Evolutionary conservation across 768 basidiomycete genomes (phyloP), one percentile per base, ranked within the genome.

Genomic region (Lactarius hatsudake): DNA sequence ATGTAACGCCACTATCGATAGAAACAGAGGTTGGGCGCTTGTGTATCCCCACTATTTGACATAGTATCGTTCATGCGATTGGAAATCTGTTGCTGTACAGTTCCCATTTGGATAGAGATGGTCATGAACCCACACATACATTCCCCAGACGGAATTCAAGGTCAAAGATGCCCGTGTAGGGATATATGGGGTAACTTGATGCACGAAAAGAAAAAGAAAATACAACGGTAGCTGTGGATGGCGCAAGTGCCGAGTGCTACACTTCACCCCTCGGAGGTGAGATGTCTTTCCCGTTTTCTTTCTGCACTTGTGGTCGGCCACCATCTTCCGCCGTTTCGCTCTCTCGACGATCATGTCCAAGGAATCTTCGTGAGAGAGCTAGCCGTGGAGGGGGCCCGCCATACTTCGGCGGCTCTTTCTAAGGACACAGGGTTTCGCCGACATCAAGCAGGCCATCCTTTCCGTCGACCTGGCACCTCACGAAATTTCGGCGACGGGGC

Each of bases 1-100:
- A 10, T 53, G 51, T 53, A 26, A 53, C 51, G 51, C 51, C 51
- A 53, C 51, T 23, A 53, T 53, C 51, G 51, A 53, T 53, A 53
- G 23, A 53, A 23, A 53, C 5, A 53, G 51, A 26, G 23, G 51
- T 26, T 53, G 51, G 26, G 51, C 51, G 51, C 51, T 53, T 23
- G 51, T 53, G 12, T 2, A 26, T 26, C 9, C 48, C 48, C 48
- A 13, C 48, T 2, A 23, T 53, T 53, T 53, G 51, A 53, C 26
- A 17, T 18, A 6, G 12, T 51, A 51, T 26, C n/a, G 23, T 51
- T 51, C 12, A 53, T 13, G 51, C 51, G 12, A 26, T 53, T 5
- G 51, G 51, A 53, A 53, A 26, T 53, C 4, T 53, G 20, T 45
- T 45, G 43, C 43, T 45, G 43, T 45, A 10, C 43, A 43, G 48